Conservation (phyloP, 169 alveolate genomes). For the Cryptosporidium ryanae region DNA sequence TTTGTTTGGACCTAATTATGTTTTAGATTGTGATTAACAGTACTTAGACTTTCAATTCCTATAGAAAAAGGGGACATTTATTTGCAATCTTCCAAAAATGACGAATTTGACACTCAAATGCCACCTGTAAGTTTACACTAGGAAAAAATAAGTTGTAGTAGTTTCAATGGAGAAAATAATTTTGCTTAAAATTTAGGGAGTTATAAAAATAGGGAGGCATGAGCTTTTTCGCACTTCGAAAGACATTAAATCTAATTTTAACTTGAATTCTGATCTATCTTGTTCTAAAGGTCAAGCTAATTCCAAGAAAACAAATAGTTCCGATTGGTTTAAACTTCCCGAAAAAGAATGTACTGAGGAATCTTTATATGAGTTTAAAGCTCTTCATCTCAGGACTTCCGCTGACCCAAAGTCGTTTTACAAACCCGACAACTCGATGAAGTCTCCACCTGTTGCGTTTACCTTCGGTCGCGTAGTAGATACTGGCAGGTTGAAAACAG, state of each 20-base stretch:
- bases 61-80: constrained; percentile 22
- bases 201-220: constrained; percentile 16
- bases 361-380: constrained; percentile 9
- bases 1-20: not conserved
- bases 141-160: not conserved
- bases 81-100: constrained; percentile 9
- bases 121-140: constrained; percentile 61
- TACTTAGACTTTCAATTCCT: constrained; percentile 28
- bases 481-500: constrained; percentile 5
- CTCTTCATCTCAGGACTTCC: constrained; percentile 50
- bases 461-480: constrained; percentile 53
- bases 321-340: constrained; percentile 34
- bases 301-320: not conserved
- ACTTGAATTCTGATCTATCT: not conserved
- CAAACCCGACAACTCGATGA: constrained; percentile 25
- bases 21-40: not conserved
- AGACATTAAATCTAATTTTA: not conserved
- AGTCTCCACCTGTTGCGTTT: constrained; percentile 9
- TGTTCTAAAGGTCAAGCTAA: not conserved
- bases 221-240: not conserved
- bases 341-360: constrained; percentile 20
- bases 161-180: not conserved
- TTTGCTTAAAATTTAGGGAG: constrained; percentile 6
- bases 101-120: constrained; percentile 47
- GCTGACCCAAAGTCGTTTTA: constrained; percentile 38